These are phyloP conservation scores for Morella rubra DNA, from an alignment of 306 rosid genomes.

Conservation along the genomic window DNA sequence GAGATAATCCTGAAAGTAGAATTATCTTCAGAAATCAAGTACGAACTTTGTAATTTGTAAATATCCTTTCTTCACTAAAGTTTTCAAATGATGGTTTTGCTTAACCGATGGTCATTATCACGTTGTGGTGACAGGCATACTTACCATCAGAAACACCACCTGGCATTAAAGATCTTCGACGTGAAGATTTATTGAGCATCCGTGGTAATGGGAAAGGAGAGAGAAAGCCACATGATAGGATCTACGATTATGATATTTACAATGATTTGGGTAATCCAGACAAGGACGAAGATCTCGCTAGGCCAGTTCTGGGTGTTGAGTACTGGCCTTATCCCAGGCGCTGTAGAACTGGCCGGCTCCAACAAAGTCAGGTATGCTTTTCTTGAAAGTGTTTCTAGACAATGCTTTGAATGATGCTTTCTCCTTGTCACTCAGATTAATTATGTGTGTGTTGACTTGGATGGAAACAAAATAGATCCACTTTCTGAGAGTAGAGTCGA, in stretches of 20 bases:
- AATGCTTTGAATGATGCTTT: not conserved
- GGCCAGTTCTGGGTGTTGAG: conserved; percentile 64
- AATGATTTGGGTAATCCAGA: conserved; percentile 94
- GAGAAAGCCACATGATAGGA: conserved; percentile 71
- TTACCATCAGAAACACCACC: conserved; percentile 85
- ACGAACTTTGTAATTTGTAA: conserved; percentile 9
- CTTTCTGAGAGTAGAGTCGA: conserved; percentile 75
- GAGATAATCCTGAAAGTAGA: conserved; percentile 63
- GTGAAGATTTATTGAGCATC: conserved; percentile 63
- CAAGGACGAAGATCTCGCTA: conserved; percentile 60
- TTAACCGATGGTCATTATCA: not conserved
- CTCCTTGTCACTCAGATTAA: conserved; percentile 13
- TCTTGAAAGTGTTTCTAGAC: not conserved
- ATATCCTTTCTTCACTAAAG: not conserved
- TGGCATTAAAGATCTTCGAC: conserved; percentile 76
- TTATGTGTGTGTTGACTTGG: conserved; percentile 11
- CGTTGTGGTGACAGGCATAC: conserved; percentile 49
- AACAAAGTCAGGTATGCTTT: conserved; percentile 46
- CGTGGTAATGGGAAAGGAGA: conserved; percentile 59
- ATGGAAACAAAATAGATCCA: conserved; percentile 54
- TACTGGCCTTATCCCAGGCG: conserved; percentile 89
- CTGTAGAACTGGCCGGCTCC: conserved; percentile 83
- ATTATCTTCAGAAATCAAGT: conserved; percentile 85
- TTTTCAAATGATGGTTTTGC: not conserved
- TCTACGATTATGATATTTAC: conserved; percentile 79